These are phyloP conservation scores for Neostapfia colusana DNA, from an alignment of 176 grass and related monocot genomes.

Conservation along the genomic window DNA sequence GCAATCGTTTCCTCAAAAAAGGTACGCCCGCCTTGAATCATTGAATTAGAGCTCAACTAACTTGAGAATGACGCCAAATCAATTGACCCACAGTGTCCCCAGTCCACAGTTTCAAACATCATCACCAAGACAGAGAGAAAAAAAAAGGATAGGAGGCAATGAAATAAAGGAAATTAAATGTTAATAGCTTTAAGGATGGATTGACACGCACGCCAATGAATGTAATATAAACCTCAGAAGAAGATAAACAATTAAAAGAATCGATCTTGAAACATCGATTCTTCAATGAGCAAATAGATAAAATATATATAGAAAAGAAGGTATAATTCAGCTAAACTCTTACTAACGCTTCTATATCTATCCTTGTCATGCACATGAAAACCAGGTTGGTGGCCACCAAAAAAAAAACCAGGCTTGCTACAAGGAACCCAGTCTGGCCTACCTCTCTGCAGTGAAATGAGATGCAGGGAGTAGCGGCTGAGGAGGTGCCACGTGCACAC, in stretches of 20 bases:
- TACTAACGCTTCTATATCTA: background rate
- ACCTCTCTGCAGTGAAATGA: slow-evolving; percentile 17
- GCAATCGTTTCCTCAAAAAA: slow-evolving; percentile 1
- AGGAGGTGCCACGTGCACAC: slow-evolving; percentile 39
- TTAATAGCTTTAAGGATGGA: background rate
- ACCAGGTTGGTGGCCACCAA: background rate
- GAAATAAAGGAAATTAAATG: too few relatives aligned
- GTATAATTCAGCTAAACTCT: background rate
- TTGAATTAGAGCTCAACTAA: slow-evolving; percentile 17
- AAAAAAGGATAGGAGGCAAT: too few relatives aligned
- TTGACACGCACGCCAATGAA: background rate
- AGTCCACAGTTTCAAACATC: background rate
- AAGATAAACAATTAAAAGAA: background rate
- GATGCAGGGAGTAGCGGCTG: slow-evolving; percentile 22
- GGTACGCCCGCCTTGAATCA: background rate
- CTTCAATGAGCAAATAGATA: background rate
- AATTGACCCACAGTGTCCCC: slow-evolving; percentile 10
- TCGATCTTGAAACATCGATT: too few relatives aligned
- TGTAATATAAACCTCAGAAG: background rate
- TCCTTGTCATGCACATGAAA: background rate
- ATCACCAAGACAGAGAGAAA: background rate
- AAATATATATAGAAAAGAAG: background rate
- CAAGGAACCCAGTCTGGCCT: background rate
- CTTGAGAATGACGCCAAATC: slow-evolving; percentile 26
- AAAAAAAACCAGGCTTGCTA: slow-evolving; percentile 1